Base-by-base conservation (phyloP, 73 alveolate genomes). In the Paramecium tetraurelia region DNA sequence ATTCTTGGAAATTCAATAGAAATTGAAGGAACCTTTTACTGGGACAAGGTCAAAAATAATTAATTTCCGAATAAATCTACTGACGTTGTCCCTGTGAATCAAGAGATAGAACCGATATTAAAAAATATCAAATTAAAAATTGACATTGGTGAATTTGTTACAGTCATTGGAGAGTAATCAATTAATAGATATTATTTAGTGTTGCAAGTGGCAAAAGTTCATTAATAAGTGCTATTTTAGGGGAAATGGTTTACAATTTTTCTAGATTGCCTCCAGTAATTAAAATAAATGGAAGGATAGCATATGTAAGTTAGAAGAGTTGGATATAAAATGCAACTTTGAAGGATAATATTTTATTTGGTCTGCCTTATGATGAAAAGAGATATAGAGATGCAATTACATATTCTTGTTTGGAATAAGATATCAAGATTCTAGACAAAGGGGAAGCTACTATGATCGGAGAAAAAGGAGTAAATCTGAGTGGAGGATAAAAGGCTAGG, bases 401-500 rank as follows among this genome's bases (percentile, higher is more conserved):
- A 58, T 94, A 93, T 14, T 97, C 99, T 20, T 97, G 97, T 57
- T 94, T 98, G 35, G 96, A 94, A 58, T 94, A 95, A 92, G 99
- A 98, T 94, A 93, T 98, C 22, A 95, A 95, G 77, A 95, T 89
- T 40, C 92, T 98, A 11, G 96, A 92, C 12, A 93, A 89, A 46
- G 99, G 99, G 2, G 99, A 97, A 48, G 72, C 53, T n/a, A 97
- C 99, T 27, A 95, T 93, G 88, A 96, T 98, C 10, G 99, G 99
- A 58, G 99, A 97, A 80, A 97, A 96, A 84, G 99, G 99, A 21
- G 96, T 96, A 21, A 98, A 97, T 85, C 85, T 98, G 41, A 93
- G 98, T 44, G 99, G 99, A 35, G 99, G 99, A 6, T 97, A 98
- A 87, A 98, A 98, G 59, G 99, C 99, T 0, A 94, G 99, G 68